These are phyloP conservation scores for Dendryphion nanum DNA, from an alignment of 2,329 filamentous ascomycete species.

Conservation along the genomic window DNA sequence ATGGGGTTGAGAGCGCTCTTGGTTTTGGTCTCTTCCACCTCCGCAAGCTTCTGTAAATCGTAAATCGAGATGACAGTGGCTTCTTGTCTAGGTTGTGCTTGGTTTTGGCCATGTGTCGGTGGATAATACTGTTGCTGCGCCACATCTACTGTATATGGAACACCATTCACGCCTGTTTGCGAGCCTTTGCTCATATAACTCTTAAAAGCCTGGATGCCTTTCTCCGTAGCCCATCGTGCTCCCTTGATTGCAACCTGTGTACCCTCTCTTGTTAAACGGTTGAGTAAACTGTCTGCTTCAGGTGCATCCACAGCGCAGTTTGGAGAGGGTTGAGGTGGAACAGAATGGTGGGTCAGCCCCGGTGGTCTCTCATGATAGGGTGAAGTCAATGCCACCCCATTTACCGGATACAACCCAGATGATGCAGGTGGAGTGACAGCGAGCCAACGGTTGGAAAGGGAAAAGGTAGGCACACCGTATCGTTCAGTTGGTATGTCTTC, in stretches of 20 bases:
- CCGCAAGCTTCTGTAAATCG: slow-evolving; percentile 62
- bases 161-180: slow-evolving; percentile 14
- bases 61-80: slow-evolving; percentile 73
- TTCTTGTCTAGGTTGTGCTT: slow-evolving; percentile 54
- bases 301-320: slow-evolving; percentile 72
- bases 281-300: slow-evolving; percentile 68
- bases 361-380: slow-evolving; percentile 54
- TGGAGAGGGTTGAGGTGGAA: slow-evolving; percentile 66
- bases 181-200: slow-evolving; percentile 67
- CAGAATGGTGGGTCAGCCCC: slow-evolving; percentile 59
- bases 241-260: slow-evolving; percentile 76
- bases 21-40: slow-evolving; percentile 48
- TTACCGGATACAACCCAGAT: slow-evolving; percentile 67
- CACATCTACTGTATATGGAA: slow-evolving; percentile 31
- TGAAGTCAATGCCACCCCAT: slow-evolving; percentile 60
- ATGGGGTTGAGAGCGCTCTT: slow-evolving; percentile 58
- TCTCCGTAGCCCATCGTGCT: slow-evolving; percentile 73
- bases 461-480: slow-evolving; percentile 63
- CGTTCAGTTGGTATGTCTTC: slow-evolving; percentile 34
- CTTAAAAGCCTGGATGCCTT: slow-evolving; percentile 74
- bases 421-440: slow-evolving; percentile 73
- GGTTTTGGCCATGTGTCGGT: slow-evolving; percentile 69
- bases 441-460: slow-evolving; percentile 71
- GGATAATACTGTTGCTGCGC: slow-evolving; percentile 62
- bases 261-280: slow-evolving; percentile 74